phyloP scores from a whole-genome alignment of 768 basidiomycete species.

The Lentinula lateritia region DNA sequence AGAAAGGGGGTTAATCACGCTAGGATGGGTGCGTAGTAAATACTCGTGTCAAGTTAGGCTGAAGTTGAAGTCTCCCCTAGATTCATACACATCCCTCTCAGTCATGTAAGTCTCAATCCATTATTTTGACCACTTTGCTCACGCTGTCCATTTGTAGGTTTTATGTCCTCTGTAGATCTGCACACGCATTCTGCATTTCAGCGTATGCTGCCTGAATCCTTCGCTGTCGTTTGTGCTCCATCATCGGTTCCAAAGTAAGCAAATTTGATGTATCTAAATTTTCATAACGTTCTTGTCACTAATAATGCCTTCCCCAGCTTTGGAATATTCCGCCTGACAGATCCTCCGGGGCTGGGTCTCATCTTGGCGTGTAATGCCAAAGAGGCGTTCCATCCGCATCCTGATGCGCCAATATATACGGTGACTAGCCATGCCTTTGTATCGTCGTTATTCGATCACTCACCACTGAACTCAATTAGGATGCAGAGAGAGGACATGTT shows the following conservation, averaged over 20 bases:
- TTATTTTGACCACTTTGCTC: not conserved
- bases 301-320: slow-evolving; percentile 38
- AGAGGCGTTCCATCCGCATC: slow-evolving; percentile 84
- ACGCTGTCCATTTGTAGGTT: slow-evolving; percentile 38
- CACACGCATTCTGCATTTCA: slow-evolving; percentile 92
- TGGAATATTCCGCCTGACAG: slow-evolving; percentile 86
- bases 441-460: not conserved
- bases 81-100: slow-evolving; percentile 93
- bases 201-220: slow-evolving; percentile 83
- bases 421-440: slow-evolving; percentile 30
- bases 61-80: slow-evolving; percentile 28
- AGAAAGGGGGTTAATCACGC: slow-evolving; percentile 71
- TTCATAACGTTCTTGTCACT: not conserved
- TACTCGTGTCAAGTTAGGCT: slow-evolving; percentile 1
- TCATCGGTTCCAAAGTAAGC: slow-evolving; percentile 68
- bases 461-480: slow-evolving; percentile 32
- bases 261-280: not conserved
- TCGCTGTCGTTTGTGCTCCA: slow-evolving; percentile 90
- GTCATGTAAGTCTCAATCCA: slow-evolving; percentile 51
- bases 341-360: slow-evolving; percentile 75
- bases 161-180: slow-evolving; percentile 92
- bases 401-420: slow-evolving; percentile 80
- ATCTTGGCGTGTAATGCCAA: slow-evolving; percentile 63
- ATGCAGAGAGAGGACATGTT: slow-evolving; percentile 83
- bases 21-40: slow-evolving; percentile 75